phyloP scores from a whole-genome alignment of 768 basidiomycete genomes.

The Mycena galericulata region DNA sequence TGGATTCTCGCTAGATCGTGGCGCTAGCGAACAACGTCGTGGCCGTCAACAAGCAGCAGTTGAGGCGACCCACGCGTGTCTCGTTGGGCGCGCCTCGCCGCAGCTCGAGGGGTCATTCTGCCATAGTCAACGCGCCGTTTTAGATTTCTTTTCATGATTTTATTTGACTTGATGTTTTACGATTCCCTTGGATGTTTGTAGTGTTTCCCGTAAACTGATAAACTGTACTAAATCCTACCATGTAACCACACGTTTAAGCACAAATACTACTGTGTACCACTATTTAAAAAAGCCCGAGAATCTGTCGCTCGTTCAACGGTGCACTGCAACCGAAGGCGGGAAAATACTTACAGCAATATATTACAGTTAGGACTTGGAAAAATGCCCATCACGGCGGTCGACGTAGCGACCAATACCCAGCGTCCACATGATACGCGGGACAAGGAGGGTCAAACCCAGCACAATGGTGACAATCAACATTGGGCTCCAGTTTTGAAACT shows the following conservation, averaged over 20 bases:
- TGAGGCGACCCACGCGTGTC: conserved; percentile 84
- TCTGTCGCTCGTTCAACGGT: conserved; percentile 7
- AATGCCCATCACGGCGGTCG: conserved; percentile 66
- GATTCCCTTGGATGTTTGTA: conserved; percentile 36
- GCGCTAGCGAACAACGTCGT: conserved; percentile 95
- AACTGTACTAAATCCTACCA: conserved; percentile 32
- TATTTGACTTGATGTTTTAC: conserved; percentile 27
- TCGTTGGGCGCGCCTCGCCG: conserved; percentile 68
- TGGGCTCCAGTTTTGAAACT: conserved; percentile 69
- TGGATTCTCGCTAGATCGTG: conserved; percentile 78
- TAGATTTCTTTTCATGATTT: conserved; percentile 44
- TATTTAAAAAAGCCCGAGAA: conserved; percentile 1
- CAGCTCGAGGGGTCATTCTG: conserved; percentile 62
- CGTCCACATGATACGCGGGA: conserved; percentile 82
- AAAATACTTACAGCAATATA: neutral
- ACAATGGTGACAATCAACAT: conserved; percentile 78
- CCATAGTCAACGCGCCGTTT: conserved; percentile 78
- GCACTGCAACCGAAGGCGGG: neutral
- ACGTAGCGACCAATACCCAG: conserved; percentile 81
- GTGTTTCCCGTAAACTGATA: conserved; percentile 23
- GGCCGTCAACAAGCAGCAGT: conserved; percentile 92
- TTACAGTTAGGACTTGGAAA: conserved; percentile 30
- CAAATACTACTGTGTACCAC: conserved; percentile 31
- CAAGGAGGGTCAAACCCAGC: conserved; percentile 71
- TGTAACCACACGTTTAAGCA: conserved; percentile 30